Evolutionary conservation across 495 filamentous ascomycete genomes (phyloP).

Genomic region (Talaromyces adpressus): DNA sequence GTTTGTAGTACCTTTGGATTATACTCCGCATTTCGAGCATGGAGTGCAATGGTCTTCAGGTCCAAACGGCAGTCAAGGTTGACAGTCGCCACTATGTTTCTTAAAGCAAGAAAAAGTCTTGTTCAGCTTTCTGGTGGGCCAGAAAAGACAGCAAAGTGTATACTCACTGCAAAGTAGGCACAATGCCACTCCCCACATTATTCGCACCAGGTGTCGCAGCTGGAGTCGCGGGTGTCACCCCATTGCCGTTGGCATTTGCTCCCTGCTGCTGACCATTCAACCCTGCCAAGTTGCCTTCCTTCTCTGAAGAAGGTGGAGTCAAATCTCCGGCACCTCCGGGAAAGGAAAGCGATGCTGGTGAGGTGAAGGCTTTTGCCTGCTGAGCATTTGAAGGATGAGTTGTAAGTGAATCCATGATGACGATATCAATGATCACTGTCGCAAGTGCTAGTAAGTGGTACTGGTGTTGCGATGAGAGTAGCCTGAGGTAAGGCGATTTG

Average conservation of each 20-base stretch:
- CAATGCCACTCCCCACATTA: slow-evolving; percentile 79
- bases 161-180: slow-evolving; percentile 98
- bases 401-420: slow-evolving; percentile 73
- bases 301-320: slow-evolving; percentile 65
- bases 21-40: slow-evolving; percentile 98
- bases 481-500: slow-evolving; percentile 8
- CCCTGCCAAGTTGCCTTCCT: slow-evolving; percentile 45
- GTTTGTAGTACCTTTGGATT: slow-evolving; percentile 77
- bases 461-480: slow-evolving; percentile 9
- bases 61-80: slow-evolving; percentile 97
- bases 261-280: slow-evolving; percentile 55
- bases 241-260: slow-evolving; percentile 62
- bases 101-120: slow-evolving; percentile 59
- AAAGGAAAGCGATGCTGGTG: slow-evolving; percentile 82
- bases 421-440: slow-evolving; percentile 15
- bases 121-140: slow-evolving; percentile 41
- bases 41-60: slow-evolving; percentile 97
- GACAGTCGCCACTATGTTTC: slow-evolving; percentile 99
- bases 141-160: slow-evolving; percentile 44
- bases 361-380: slow-evolving; percentile 88
- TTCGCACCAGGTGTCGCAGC: slow-evolving; percentile 85
- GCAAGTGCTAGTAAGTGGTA: slow-evolving; percentile 19
- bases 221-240: slow-evolving; percentile 91
- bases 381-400: slow-evolving; percentile 81
- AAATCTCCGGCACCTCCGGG: slow-evolving; percentile 76